phyloP scores from a whole-genome alignment of 108 stramenopile genomes.

The Mediolabrus comicus region DNA sequence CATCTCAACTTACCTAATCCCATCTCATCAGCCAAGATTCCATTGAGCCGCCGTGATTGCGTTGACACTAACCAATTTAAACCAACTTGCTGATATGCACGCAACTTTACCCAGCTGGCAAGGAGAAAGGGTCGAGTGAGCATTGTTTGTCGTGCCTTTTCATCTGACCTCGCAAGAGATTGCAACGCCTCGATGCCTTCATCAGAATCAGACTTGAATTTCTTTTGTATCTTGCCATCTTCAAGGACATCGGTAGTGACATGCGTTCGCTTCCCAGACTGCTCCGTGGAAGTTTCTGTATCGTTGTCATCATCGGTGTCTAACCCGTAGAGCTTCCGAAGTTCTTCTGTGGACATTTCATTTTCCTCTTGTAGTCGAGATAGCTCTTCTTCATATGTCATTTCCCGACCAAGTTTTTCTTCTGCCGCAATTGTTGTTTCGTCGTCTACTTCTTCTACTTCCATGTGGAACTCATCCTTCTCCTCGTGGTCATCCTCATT shows the following conservation, averaged over 20 bases:
- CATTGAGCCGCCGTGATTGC: constrained; percentile 93
- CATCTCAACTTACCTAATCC: constrained; percentile 56
- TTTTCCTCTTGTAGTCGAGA: constrained; percentile 59
- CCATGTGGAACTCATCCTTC: constrained; percentile 55
- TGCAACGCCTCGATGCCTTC: constrained; percentile 30
- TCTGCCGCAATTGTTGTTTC: constrained; percentile 71
- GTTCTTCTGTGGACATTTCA: constrained; percentile 78
- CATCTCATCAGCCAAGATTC: constrained; percentile 98
- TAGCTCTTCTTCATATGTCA: constrained; percentile 55
- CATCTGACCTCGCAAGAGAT: constrained; percentile 57
- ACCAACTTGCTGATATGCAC: constrained; percentile 95
- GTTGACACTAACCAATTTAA: constrained; percentile 97
- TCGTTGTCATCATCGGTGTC: constrained; percentile 14
- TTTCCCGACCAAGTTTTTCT: constrained; percentile 55
- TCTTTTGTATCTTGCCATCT: constrained; percentile 7
- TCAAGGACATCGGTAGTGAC: constrained; percentile 8
- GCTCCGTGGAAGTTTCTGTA: constrained; percentile 1
- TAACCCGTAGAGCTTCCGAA: constrained; percentile 58
- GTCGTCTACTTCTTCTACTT: constrained; percentile 52
- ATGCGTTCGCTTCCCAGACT: constrained; percentile 27
- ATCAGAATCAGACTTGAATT: constrained; percentile 18
- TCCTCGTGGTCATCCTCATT: constrained; percentile 50
- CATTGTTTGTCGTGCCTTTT: constrained; percentile 58
- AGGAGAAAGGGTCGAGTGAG: constrained; percentile 78
- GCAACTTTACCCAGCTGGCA: constrained; percentile 80